phyloP scores from a whole-genome alignment of 352 stramenopile genomes.

The Pythium rhizo-oryzae region DNA sequence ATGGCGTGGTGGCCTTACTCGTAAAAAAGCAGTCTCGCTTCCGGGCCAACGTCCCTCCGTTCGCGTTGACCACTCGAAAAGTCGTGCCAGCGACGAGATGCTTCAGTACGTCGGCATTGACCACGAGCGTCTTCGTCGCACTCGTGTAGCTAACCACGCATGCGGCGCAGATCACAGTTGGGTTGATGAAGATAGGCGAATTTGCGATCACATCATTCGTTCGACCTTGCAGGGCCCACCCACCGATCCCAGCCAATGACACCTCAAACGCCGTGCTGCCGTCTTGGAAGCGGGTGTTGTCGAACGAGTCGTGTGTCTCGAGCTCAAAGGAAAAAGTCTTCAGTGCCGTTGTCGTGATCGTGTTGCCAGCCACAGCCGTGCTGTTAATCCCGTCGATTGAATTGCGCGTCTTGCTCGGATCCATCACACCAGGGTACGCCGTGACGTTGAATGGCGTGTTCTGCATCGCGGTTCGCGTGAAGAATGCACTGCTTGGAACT shows the following conservation, averaged over 20 bases:
- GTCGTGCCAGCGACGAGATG: slow-evolving; percentile 55
- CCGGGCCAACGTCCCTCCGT: slow-evolving; percentile 54
- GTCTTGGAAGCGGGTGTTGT: slow-evolving; percentile 89
- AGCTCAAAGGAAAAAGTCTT: slow-evolving; percentile 71
- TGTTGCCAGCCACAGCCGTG: slow-evolving; percentile 20
- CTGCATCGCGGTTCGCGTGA: slow-evolving; percentile 41
- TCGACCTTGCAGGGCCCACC: slow-evolving; percentile 88
- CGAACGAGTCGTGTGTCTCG: slow-evolving; percentile 71
- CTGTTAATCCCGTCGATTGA: slow-evolving; percentile 61
- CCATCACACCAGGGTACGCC: slow-evolving; percentile 78
- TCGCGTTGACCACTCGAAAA: slow-evolving; percentile 69
- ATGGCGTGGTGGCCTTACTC: slow-evolving; percentile 48
- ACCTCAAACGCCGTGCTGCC: slow-evolving; percentile 85
- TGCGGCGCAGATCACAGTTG: slow-evolving; percentile 51
- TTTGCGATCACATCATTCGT: slow-evolving; percentile 73
- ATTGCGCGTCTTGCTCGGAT: slow-evolving; percentile 54
- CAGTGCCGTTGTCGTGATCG: slow-evolving; percentile 44
- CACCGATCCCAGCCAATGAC: slow-evolving; percentile 70
- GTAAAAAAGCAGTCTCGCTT: slow-evolving; percentile 73
- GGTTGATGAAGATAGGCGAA: slow-evolving; percentile 44
- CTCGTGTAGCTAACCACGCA: slow-evolving; percentile 58
- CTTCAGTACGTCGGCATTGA: slow-evolving; percentile 62
- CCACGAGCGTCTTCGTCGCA: slow-evolving; percentile 44
- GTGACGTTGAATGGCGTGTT: slow-evolving; percentile 64
- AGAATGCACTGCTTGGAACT: slow-evolving; percentile 37